Percentiles rank a stretch among this genome's conserved stretches.
phyloP scores from a whole-genome alignment of 768 basidiomycete genomes.

The Boletus rubroflammeus region DNA sequence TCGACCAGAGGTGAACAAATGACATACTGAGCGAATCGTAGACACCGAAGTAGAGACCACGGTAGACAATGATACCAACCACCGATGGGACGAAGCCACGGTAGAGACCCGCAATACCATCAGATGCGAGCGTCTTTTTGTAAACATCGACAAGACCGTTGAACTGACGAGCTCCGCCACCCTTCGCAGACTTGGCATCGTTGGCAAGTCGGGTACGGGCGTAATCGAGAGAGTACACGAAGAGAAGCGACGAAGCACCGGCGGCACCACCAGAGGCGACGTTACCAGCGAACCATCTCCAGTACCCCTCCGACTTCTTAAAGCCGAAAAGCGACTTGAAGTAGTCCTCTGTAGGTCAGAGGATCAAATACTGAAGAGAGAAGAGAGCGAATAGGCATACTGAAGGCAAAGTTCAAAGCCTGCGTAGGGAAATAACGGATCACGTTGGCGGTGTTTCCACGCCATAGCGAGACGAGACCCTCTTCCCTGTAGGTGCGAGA shows the following conservation, averaged over 20 bases:
- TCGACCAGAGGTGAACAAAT: slow-evolving; percentile 24
- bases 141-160: slow-evolving; percentile 98
- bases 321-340: slow-evolving; percentile 99
- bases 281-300: slow-evolving; percentile 98
- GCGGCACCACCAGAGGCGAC: slow-evolving; percentile 98
- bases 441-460: slow-evolving; percentile 99
- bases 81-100: slow-evolving; percentile 99
- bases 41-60: slow-evolving; percentile 99
- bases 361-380: slow-evolving; percentile 1
- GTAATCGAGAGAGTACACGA: slow-evolving; percentile 99
- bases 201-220: slow-evolving; percentile 99
- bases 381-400: slow-evolving; percentile 45
- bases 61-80: slow-evolving; percentile 99
- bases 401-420: slow-evolving; percentile 99
- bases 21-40: slow-evolving; percentile 90
- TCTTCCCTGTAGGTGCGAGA: slow-evolving; percentile 89
- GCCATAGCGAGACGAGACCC: slow-evolving; percentile 93
- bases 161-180: slow-evolving; percentile 93
- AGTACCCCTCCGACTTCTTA: slow-evolving; percentile 97
- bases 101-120: slow-evolving; percentile 99
- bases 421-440: slow-evolving; percentile 99
- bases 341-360: slow-evolving; percentile 70
- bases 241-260: slow-evolving; percentile 97
- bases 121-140: slow-evolving; percentile 94
- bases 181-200: slow-evolving; percentile 94